Evolutionary conservation across 257 asterid genomes (phyloP), one percentile per base, ranked within the genome.

Genomic region (Jacaranda mimosifolia): DNA sequence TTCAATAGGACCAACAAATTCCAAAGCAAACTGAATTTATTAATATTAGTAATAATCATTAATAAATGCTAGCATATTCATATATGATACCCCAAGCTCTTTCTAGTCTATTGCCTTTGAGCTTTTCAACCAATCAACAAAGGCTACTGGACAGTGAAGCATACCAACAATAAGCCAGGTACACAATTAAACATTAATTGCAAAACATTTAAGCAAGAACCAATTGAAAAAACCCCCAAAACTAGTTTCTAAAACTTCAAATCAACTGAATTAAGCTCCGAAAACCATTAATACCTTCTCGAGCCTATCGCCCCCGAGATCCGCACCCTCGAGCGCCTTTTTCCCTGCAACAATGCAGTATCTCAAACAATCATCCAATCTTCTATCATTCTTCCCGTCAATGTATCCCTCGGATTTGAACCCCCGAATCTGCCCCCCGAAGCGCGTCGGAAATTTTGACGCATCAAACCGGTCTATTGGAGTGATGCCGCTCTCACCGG

Each of bases 261-360:
- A 53, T 49, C 12, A 55, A 74, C 72, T 45, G 49, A 80, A 73
- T 52, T 42, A 56, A 57, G 63, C 79, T 12, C 43, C 49, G 38
- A 48, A 76, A 53, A 49, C 57, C 64, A 83, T 19, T 13, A 55
- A 52, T 85, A 85, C 89, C 88, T 66, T 79, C 45, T 68, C 49
- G 9, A 85, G 88, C 0, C 43, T 82, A 5, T 87, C 88, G 62
- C 87, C 86, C 5, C 89, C 89, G 64, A 87, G 89, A 83, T 83
- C 88, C 72, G 91, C 89, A 32, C 38, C 63, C 76, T 87, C 89
- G 10, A 87, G 89, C 39, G 89, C 91, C 62, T 85, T 87, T 56
- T 87, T 87, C 72, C 91, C 91, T 0, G 89, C 89, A 73, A 87
- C 91, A 79, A 87, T 79, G 88, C 89, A 85, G 88, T 87, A 87